Evolutionary conservation across 768 basidiomycete species (phyloP), one percentile per base, ranked within the genome.

Genomic region (Boletus coccyginus): DNA sequence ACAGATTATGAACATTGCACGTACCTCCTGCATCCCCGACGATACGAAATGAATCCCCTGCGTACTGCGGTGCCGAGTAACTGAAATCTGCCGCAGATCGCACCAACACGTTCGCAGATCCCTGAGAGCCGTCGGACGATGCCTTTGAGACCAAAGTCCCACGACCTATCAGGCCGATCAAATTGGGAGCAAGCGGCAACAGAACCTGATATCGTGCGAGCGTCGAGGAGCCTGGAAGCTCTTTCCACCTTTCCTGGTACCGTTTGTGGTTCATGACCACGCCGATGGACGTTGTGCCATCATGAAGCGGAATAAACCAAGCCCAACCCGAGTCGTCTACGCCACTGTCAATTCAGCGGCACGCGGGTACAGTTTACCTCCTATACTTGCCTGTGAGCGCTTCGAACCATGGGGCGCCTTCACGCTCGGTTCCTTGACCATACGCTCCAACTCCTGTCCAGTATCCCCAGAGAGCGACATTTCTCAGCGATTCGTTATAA

Each of bases 401-500:
- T 67, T 91, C 89, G 59, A 87, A 86, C 81, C 82, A 84, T 10
- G 85, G 85, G 1, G 84, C 77, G 10, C 83, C 83, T 66, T 81
- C 74, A 40, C 84, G 75, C 17, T 66, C 46, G 4, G 82, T 80
- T 41, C 78, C 79, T 27, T 56, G 55, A 5, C 80, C 81, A 63
- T 86, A 91, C 36, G 73, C 74, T 16, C 72, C 77, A 1, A 78
- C 78, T 19, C 77, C 76, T 39, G 67, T 75, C 87, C 87, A 92
- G 62, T 92, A 91, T 5, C 83, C 88, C 89, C 89, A 92, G 21
- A 86, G 75, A 4, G 88, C 89, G 14, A 90, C 77, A 62, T 92
- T 92, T 64, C 82, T 85, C 51, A 92, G 65, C 5, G 84, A 83
- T 36, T 80, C 77, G 53, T 88, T 90, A 67, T 82, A 85, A 58